These are phyloP conservation scores for Beauveria varroae DNA, from an alignment of 2,329 filamentous ascomycete species.

Conservation along the genomic window DNA sequence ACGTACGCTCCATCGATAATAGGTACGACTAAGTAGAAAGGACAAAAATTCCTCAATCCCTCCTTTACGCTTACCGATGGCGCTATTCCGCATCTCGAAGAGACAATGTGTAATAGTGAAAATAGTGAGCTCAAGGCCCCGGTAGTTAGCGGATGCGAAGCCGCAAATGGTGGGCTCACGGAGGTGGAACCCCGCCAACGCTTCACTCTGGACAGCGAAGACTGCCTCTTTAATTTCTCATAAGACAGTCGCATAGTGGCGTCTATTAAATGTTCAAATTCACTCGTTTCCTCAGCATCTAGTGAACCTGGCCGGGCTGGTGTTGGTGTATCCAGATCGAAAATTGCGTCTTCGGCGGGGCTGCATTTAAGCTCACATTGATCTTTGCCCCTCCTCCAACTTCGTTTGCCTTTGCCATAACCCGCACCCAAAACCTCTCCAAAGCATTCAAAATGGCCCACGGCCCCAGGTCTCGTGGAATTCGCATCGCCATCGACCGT, in stretches of 20 bases:
- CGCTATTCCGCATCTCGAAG: not conserved
- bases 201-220: not conserved
- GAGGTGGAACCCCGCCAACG: conserved; percentile 18
- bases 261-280: too few relatives aligned
- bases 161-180: conserved; percentile 9
- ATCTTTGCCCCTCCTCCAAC: not conserved
- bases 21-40: not conserved
- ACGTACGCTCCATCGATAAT: too few relatives aligned
- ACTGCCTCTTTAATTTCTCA: not conserved
- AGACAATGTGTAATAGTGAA: not conserved
- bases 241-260: not conserved
- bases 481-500: conserved; percentile 70
- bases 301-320: not conserved
- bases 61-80: not conserved
- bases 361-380: not conserved
- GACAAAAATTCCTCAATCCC: too few relatives aligned
- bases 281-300: not conserved
- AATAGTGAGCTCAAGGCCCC: not conserved
- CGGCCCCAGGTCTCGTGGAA: conserved; percentile 41
- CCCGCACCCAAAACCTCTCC: not conserved
- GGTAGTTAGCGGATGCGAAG: conserved; percentile 7
- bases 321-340: not conserved
- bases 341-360: not conserved
- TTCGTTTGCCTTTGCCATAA: conserved; percentile 1
- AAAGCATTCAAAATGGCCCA: conserved; percentile 25